Evolutionary conservation across 176 grass and related monocot genomes (phyloP).

Genomic region (Puccinellia tenuiflora): DNA sequence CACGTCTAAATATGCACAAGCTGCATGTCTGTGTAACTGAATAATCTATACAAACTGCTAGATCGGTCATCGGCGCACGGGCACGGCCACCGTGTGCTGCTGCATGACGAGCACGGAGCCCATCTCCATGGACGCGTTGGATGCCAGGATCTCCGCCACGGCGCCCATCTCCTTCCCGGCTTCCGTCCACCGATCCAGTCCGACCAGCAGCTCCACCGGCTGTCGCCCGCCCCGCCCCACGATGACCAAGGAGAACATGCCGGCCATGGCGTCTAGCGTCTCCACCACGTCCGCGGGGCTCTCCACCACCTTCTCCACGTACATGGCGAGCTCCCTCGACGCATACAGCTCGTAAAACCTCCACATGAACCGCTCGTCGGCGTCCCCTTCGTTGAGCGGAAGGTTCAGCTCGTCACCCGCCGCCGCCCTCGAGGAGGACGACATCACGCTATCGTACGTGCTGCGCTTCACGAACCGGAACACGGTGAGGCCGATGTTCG

Average conservation of each 20-base stretch:
- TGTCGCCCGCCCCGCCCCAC: constrained; percentile 34
- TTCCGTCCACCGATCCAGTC: constrained; percentile 36
- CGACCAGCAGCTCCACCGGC: constrained; percentile 24
- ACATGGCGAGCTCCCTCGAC: constrained; percentile 36
- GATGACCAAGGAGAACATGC: constrained; percentile 51
- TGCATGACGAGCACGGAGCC: constrained; percentile 51
- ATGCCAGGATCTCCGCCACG: constrained; percentile 37
- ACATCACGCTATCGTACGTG: constrained; percentile 37
- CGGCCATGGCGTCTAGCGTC: constrained; percentile 37
- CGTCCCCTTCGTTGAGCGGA: not conserved
- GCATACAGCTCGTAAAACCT: constrained; percentile 44
- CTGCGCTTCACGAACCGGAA: constrained; percentile 50
- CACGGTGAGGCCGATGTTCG: constrained; percentile 35
- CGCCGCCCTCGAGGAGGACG: not conserved
- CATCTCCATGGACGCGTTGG: constrained; percentile 41
- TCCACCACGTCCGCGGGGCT: constrained; percentile 36
- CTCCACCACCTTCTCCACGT: constrained; percentile 58
- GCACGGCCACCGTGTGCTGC: constrained; percentile 31
- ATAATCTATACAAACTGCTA: not conserved
- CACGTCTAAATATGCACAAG: constrained; percentile 38
- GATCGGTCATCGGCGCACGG: not conserved
- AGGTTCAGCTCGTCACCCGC: not conserved
- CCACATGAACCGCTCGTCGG: constrained; percentile 45
- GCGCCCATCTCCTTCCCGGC: constrained; percentile 34
- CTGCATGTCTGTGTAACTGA: not conserved